Base-by-base conservation (phyloP, 2,329 filamentous ascomycete species). In the Emergomyces pasteurianus region DNA sequence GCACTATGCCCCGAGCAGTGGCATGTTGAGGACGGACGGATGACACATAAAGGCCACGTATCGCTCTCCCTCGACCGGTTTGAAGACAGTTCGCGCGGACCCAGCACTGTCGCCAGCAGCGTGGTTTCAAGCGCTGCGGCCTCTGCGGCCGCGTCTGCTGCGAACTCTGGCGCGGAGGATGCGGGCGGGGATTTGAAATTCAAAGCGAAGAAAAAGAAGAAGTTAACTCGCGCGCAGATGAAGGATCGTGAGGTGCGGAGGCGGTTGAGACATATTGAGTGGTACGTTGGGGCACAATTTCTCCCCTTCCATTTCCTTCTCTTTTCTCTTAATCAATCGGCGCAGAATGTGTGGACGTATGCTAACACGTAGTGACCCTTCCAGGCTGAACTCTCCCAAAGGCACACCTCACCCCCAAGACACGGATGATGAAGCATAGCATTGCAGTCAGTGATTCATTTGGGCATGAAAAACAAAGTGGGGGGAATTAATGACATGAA, bases 1-100 rank as follows among this genome's bases (percentile, higher is more conserved):
- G 92, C 92, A 2, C 85, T 99, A 12, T 94, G 94, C 77, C 89
- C 89, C 3, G 95, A 99, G 79, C 92, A 97, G 77, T 95, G 94
- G 89, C 89, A 95, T 75, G 90, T 99, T 66, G 86, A 85, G 60
- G 90, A 92, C 69, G 94, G 94, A 1, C 86, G 88, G 57, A 87
- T 99, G 63, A 88, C 90, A 2, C 87, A 92, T 77, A 90, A 90
- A 73, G 90, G 90, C 67, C 85, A 86, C 72, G 78, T 86, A 1
- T 86, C 89, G 61, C 81, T 95, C 65, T 80, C 83, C 59, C 79
- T 88, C 49, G 89, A 92, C 74, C 87, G 91, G 64, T 96, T 97
- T 75, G 92, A 96, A 75, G 92, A 96, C 82, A 87, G 83, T 63
- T 78, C 80, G 46, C 80, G 79, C 65, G 78, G 74, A 21, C 75